Evolutionary conservation across 1,139 yeast species (phyloP), one percentile per base, ranked within the genome.

Genomic region (Kodamaea sp.): DNA sequence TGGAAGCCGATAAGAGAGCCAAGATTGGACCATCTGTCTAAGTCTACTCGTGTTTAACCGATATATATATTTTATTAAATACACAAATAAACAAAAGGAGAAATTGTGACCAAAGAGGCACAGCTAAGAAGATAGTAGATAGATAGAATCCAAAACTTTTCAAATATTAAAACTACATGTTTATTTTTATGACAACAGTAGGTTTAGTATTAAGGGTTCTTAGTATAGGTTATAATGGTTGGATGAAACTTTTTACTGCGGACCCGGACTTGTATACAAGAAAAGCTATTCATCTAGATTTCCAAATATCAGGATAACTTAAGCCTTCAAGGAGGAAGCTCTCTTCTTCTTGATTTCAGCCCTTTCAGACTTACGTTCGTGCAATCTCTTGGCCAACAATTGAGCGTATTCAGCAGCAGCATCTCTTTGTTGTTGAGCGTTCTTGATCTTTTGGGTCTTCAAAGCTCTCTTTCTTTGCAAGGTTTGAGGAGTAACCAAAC

Each of bases 381-480:
- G 86, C 73, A 90, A 86, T 78, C 97, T 94, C 81, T 89, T 78
- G 68, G 98, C 97, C 73, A 92, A 83, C 71, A 92, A 81, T 77
- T 89, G 96, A 67, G 97, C 95, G 84, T 92, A 92, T 76, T 92
- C 98, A 69, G 97, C 96, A 76, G 99, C 98, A 76, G 96, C 96
- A 72, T 92, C 97, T 88, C 95, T 89, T 79, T 89, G 96, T 66
- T 87, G 89, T 80, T 88, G 96, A 72, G 97, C 97, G 74, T 87
- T 87, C 79, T 83, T 85, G 70, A 87, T 78, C 86, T 92, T 92
- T 75, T 83, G 78, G 59, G 96, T 82, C 73, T 82, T 85, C 70
- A 87, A 83, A 69, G 88, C 92, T 80, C 97, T 87, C 95, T 92
- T 92, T 84, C 97, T 92, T 81, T 90, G 97, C 73, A 92, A 83